Conservation (phyloP, 2,329 filamentous ascomycete species). For the Colletotrichum melonis region DNA sequence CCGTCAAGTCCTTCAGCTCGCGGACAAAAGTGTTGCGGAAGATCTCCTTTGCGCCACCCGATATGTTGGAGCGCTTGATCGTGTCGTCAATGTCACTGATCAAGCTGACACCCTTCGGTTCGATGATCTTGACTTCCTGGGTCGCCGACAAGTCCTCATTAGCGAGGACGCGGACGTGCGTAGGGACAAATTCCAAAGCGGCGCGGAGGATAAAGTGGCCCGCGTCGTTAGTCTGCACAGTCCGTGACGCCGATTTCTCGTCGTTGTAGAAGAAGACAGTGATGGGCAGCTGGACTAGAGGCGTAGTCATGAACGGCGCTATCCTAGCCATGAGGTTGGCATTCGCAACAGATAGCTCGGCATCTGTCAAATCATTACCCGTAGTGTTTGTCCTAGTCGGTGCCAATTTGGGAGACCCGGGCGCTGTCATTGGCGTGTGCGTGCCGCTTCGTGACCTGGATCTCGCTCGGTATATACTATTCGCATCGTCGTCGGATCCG, state of each 20-base stretch:
- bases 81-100: conserved; percentile 99
- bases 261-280: conserved; percentile 98
- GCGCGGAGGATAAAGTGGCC: conserved; percentile 89
- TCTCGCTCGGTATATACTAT: conserved; percentile 44
- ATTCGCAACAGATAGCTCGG: conserved; percentile 84
- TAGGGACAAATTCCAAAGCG: conserved; percentile 89
- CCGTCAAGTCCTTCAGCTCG: conserved; percentile 81
- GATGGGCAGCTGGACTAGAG: conserved; percentile 80
- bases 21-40: conserved; percentile 96
- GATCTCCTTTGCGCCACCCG: conserved; percentile 88
- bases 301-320: conserved; percentile 89
- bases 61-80: conserved; percentile 94
- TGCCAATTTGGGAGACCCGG: conserved; percentile 55
- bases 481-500: conserved; percentile 52
- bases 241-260: conserved; percentile 82
- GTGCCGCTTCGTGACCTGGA: conserved; percentile 45
- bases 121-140: conserved; percentile 81
- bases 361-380: conserved; percentile 73
- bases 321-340: conserved; percentile 88
- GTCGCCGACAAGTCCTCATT: conserved; percentile 86
- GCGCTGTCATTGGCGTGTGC: conserved; percentile 51
- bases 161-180: conserved; percentile 86
- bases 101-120: conserved; percentile 84
- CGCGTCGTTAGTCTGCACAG: conserved; percentile 85
- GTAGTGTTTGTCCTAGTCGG: conserved; percentile 50